A percentile compares a stretch with the other conserved stretches of the same genome.
Conservation (phyloP, 352 stramenopile species). For the Pythium sp. region DNA sequence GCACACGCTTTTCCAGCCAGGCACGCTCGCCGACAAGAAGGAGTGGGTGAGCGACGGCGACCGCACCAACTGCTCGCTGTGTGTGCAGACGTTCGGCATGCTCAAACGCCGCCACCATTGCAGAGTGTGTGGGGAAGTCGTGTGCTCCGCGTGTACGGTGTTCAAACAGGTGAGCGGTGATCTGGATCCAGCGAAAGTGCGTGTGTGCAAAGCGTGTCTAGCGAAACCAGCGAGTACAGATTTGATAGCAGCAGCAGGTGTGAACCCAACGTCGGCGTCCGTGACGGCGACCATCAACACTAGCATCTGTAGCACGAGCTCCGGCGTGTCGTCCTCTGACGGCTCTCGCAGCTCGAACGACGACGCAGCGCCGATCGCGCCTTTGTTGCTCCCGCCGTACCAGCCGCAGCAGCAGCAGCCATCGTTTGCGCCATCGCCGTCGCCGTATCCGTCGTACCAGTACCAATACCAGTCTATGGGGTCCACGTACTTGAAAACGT, state of each 20-base stretch:
- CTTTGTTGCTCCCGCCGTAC: slow-evolving; percentile 1
- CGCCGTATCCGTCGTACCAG: slow-evolving; percentile 1
- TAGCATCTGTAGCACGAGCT: slow-evolving; percentile 42
- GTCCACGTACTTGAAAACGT: slow-evolving; percentile 27
- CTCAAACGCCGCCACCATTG: slow-evolving; percentile 86
- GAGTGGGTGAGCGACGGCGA: slow-evolving; percentile 82
- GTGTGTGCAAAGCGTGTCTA: slow-evolving; percentile 78
- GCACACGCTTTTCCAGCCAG: slow-evolving; percentile 67
- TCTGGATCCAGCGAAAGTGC: slow-evolving; percentile 54
- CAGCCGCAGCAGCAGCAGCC: background rate
- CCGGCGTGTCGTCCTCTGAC: slow-evolving; percentile 38
- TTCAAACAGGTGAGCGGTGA: slow-evolving; percentile 72
- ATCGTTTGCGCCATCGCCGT: background rate
- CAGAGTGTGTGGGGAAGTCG: slow-evolving; percentile 84
- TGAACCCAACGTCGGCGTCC: slow-evolving; percentile 25
- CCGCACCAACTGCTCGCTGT: slow-evolving; percentile 78
- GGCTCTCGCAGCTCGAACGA: slow-evolving; percentile 32
- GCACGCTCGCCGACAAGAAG: slow-evolving; percentile 52
- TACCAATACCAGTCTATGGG: slow-evolving; percentile 7
- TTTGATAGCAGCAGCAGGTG: background rate
- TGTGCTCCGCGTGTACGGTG: slow-evolving; percentile 75
- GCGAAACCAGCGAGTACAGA: slow-evolving; percentile 48
- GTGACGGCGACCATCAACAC: slow-evolving; percentile 20
- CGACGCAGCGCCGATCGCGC: slow-evolving; percentile 14
- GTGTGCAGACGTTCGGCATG: slow-evolving; percentile 74